These are phyloP conservation scores for Crithidia expoeki DNA, from an alignment of 208 protist species.

Conservation along the genomic window DNA sequence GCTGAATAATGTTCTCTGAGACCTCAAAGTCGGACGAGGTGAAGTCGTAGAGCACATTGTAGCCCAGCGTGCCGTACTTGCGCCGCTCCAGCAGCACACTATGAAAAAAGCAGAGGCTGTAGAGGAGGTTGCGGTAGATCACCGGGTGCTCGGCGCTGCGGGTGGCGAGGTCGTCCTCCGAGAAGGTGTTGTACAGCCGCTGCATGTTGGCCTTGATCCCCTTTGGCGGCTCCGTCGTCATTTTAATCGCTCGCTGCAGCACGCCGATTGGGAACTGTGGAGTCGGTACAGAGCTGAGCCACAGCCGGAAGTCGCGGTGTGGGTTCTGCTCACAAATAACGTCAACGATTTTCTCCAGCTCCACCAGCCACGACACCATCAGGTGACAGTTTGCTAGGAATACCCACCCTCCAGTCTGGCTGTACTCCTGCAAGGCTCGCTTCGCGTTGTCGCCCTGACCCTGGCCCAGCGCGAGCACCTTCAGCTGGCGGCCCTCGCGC, in stretches of 20 bases:
- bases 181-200: slow-evolving; percentile 95
- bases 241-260: slow-evolving; percentile 97
- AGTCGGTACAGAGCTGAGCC: slow-evolving; percentile 98
- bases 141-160: slow-evolving; percentile 62
- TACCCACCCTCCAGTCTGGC: slow-evolving; percentile 96
- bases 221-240: slow-evolving; percentile 98
- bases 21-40: slow-evolving; percentile 98
- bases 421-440: slow-evolving; percentile 92
- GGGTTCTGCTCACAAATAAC: slow-evolving; percentile 86
- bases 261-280: slow-evolving; percentile 97
- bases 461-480: slow-evolving; percentile 96
- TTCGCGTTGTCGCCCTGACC: slow-evolving; percentile 96
- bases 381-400: slow-evolving; percentile 99
- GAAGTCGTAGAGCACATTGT: slow-evolving; percentile 99
- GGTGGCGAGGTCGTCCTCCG: slow-evolving; percentile 89
- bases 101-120: slow-evolving; percentile 98
- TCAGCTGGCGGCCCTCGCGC: slow-evolving; percentile 81
- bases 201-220: slow-evolving; percentile 98
- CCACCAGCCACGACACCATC: slow-evolving; percentile 96
- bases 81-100: slow-evolving; percentile 97
- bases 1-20: slow-evolving; percentile 92
- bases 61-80: slow-evolving; percentile 98
- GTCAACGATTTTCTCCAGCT: slow-evolving; percentile 98
- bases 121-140: slow-evolving; percentile 97
- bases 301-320: slow-evolving; percentile 98